phyloP scores from a whole-genome alignment of 768 basidiomycete species.

The Kondoa subrosea region DNA sequence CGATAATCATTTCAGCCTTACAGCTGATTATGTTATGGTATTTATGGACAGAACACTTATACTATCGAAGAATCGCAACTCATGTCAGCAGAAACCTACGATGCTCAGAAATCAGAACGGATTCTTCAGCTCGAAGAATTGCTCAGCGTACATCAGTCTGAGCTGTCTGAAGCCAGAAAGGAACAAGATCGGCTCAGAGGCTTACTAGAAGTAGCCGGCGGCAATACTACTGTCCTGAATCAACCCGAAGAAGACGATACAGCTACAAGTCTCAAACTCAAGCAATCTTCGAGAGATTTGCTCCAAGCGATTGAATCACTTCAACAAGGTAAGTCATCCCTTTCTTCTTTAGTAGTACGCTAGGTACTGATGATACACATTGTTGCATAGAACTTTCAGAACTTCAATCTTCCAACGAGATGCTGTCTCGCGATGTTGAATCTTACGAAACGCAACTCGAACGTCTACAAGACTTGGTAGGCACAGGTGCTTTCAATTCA shows the following conservation, averaged over 20 bases:
- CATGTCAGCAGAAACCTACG: slow-evolving; percentile 6
- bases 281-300: background rate
- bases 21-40: too few species aligned
- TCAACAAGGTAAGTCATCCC: background rate
- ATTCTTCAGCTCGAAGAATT: background rate
- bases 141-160: background rate
- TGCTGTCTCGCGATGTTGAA: slow-evolving; percentile 22
- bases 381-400: slow-evolving; percentile 20
- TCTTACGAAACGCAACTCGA: slow-evolving; percentile 23
- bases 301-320: background rate
- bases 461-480: slow-evolving; percentile 23
- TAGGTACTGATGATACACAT: background rate
- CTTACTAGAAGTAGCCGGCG: background rate
- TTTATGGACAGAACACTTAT: slow-evolving; percentile 20
- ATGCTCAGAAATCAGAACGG: background rate
- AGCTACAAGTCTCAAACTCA: background rate
- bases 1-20: background rate
- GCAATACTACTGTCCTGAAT: background rate
- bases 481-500: slow-evolving; percentile 25
- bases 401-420: slow-evolving; percentile 13
- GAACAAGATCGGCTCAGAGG: background rate
- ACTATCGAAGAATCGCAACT: slow-evolving; percentile 19
- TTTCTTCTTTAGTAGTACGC: background rate
- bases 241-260: background rate
- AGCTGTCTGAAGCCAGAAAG: background rate